Evolutionary conservation across 495 filamentous ascomycete genomes (phyloP), one percentile per base, ranked within the genome.

Genomic region (Hypoxylon lienhwacheense): DNA sequence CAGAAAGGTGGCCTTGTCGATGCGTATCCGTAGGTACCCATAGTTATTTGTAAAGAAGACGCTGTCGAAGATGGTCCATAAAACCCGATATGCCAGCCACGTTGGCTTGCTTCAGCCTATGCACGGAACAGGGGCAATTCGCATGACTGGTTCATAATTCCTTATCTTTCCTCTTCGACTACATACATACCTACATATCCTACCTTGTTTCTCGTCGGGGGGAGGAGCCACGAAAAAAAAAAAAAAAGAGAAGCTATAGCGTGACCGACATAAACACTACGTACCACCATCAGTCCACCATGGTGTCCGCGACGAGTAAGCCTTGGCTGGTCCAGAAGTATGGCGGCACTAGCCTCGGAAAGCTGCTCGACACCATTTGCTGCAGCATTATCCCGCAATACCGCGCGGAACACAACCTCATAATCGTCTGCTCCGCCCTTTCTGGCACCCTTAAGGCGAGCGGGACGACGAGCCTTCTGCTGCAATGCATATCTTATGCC

Each of bases 301-400:
- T 49, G 50, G 43, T 56, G n/a, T 50, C 46, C n/a, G 51, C 50
- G 33, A 51, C 29, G 10, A 32, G 34, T 25, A 69, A 65, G 47
- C 66, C 67, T 5, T 74, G 72, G 72, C 60, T 74, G 31, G 69
- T 74, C 12, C 72, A 74, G 46, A 74, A 74, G 61, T 74, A 74
- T 41, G 72, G 72, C 4, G 72, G 72, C 0, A 74, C 72, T 15
- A 70, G 67, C 50, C 10, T 74, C 3, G 72, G 72, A 24, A 74
- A 74, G 48, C 45, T 73, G 20, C 55, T 70, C 1, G 49, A 66
- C 20, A 63, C 59, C 15, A 74, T 74, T 17, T 70, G 70, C 25
- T 53, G 62, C 34, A 58, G 24, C 15, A 72, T 72, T 22, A 67
- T 74, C 12, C 71, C 71, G 2, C 50, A 63, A n/a, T 69, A 72